Conservation (phyloP, 23 red algal genomes). For the Gracilaria gracilis region DNA sequence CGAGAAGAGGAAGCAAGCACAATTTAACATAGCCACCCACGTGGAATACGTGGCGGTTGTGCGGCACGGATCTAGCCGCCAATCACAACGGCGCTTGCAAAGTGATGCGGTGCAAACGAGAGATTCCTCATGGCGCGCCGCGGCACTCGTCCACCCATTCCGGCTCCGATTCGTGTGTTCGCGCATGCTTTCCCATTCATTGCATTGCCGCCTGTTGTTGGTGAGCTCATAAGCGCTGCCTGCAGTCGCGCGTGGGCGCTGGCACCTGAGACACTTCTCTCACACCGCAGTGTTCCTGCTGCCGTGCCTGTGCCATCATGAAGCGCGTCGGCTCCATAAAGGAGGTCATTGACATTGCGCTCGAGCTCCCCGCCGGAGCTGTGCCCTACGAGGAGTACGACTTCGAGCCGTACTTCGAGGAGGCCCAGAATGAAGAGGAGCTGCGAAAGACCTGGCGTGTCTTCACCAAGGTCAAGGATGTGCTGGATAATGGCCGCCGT, state of each 20-base stretch:
- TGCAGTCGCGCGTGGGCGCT: background rate
- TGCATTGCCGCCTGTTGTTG: background rate
- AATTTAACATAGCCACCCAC: background rate
- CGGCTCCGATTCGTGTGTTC: background rate
- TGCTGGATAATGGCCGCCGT: slow-evolving; percentile 90
- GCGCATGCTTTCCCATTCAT: background rate
- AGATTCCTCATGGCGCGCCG: background rate
- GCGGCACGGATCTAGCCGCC: background rate
- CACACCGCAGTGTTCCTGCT: background rate
- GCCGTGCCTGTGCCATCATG: slow-evolving; percentile 1
- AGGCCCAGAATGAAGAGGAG: slow-evolving; percentile 93
- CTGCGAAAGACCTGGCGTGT: slow-evolving; percentile 98
- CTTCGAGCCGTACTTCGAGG: slow-evolving; percentile 95
- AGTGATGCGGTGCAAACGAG: background rate
- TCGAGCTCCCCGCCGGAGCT: slow-evolving; percentile 93
- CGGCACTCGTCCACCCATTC: slow-evolving; percentile 14
- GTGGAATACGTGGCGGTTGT: background rate
- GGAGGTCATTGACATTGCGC: slow-evolving; percentile 62
- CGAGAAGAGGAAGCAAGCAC: background rate
- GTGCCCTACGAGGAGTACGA: slow-evolving; percentile 98
- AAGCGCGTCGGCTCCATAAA: slow-evolving; percentile 75
- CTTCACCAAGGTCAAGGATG: slow-evolving; percentile 99
- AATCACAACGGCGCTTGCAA: background rate
- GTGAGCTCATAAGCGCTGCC: background rate
- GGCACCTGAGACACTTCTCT: background rate